Conservation (phyloP, 208 protist genomes). For the Kentomonas sorsogonicus region DNA sequence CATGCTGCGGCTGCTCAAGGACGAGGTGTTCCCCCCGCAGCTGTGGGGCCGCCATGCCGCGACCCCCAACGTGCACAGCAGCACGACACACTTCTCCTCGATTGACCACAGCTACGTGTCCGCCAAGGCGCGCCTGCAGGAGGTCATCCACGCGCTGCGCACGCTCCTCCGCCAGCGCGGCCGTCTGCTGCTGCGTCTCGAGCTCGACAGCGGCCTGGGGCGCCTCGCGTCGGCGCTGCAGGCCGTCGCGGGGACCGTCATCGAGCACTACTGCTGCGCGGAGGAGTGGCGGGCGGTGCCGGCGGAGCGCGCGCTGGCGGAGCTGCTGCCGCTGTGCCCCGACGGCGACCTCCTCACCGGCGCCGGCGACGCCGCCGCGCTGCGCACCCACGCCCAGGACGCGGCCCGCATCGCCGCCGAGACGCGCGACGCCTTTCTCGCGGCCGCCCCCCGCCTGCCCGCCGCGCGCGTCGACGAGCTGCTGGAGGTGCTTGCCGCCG, state of each 20-base stretch:
- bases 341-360: too few relatives aligned
- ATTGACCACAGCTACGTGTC: slow-evolving; percentile 51
- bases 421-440: neutral
- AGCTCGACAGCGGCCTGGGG: too few relatives aligned
- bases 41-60: too few relatives aligned
- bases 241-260: neutral
- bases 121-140: slow-evolving; percentile 21
- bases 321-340: too few relatives aligned
- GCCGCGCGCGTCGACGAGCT: neutral
- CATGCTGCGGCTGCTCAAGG: slow-evolving; percentile 30
- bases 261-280: slow-evolving; percentile 11
- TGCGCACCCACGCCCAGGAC: neutral
- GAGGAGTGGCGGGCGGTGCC: slow-evolving; percentile 1
- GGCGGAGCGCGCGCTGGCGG: neutral
- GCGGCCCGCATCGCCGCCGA: too few relatives aligned
- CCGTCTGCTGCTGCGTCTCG: too few relatives aligned
- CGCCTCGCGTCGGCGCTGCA: slow-evolving; percentile 13
- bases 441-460: neutral
- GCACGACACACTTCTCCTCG: slow-evolving; percentile 42
- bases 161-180: neutral
- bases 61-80: too few relatives aligned
- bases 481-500: neutral
- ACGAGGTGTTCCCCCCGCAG: slow-evolving; percentile 47
- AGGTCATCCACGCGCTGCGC: slow-evolving; percentile 9
- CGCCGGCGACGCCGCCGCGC: neutral